Conservation (phyloP, 2,329 filamentous ascomycete species). For the Paraphoma sp. region DNA sequence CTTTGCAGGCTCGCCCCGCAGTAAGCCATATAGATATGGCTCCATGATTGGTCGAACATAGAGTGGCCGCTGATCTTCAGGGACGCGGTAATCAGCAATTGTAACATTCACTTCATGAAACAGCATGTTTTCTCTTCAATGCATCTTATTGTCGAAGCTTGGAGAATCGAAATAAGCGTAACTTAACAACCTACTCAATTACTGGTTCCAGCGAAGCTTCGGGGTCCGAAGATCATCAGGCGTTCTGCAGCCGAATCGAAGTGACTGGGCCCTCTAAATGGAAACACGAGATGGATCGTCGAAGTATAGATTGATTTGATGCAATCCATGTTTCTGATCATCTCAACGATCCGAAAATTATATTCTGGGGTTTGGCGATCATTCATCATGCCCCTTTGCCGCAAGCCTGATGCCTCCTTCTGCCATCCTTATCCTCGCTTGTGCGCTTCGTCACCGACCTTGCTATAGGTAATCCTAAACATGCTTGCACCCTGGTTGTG, state of each 20-base stretch:
- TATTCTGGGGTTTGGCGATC: neutral
- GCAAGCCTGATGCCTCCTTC: neutral
- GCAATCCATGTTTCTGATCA: too few species aligned
- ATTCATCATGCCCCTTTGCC: neutral
- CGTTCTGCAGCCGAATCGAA: too few species aligned
- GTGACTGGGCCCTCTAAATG: too few species aligned
- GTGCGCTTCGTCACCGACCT: neutral
- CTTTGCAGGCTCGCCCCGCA: constrained; percentile 1
- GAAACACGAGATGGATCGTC: too few species aligned
- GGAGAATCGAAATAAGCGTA: too few species aligned
- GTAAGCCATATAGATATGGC: neutral
- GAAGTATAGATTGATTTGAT: too few species aligned
- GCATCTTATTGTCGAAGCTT: too few species aligned
- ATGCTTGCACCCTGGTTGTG: constrained; percentile 8
- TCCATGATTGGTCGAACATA: constrained; percentile 1
- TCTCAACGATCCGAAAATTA: too few species aligned
- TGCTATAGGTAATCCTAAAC: neutral
- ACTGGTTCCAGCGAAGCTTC: too few species aligned
- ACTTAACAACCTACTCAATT: too few species aligned
- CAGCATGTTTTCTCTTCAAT: too few species aligned
- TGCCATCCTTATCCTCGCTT: constrained; percentile 4
- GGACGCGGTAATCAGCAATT: neutral
- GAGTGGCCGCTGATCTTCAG: neutral
- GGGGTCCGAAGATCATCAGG: too few species aligned
- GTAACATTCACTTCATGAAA: neutral